phyloP scores from a whole-genome alignment of 1,139 yeast genomes.

The Nematodospora anomalae region DNA sequence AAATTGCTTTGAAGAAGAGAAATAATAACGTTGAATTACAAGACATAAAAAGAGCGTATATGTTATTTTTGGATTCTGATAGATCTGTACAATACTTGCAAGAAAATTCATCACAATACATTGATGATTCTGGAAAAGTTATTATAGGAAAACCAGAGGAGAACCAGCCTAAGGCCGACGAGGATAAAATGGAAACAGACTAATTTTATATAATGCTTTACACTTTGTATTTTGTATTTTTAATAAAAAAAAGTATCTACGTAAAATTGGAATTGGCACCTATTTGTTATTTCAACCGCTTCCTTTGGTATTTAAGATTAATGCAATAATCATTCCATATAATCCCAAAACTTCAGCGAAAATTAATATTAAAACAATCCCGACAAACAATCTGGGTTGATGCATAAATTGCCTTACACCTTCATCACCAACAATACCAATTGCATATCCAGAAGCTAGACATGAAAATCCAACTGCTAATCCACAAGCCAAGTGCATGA shows the following conservation, averaged over 20 bases:
- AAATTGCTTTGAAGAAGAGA: conserved; percentile 81
- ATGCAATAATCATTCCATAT: conserved; percentile 91
- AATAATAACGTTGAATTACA: conserved; percentile 67
- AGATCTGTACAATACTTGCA: conserved; percentile 82
- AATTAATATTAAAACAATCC: conserved; percentile 95
- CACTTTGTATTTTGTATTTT: not conserved
- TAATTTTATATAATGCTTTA: conserved; percentile 8
- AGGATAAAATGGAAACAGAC: conserved; percentile 54
- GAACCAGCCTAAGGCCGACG: conserved; percentile 16
- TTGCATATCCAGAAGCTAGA: conserved; percentile 96
- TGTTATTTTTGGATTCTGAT: conserved; percentile 82
- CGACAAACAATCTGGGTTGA: conserved; percentile 96
- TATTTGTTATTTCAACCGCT: conserved; percentile 46
- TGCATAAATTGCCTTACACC: conserved; percentile 97
- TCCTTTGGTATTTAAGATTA: conserved; percentile 87
- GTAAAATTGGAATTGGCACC: too few species aligned
- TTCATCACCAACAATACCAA: conserved; percentile 98
- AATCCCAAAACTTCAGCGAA: conserved; percentile 98
- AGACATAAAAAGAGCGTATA: conserved; percentile 85
- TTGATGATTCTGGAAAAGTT: conserved; percentile 71
- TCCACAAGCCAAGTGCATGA: conserved; percentile 96
- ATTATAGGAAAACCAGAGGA: conserved; percentile 36
- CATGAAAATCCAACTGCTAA: conserved; percentile 94
- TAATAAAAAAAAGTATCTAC: conserved; percentile 1
- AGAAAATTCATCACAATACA: conserved; percentile 65